Conservation (phyloP, 148 eudicot genomes). For the Nyssa sinensis region DNA sequence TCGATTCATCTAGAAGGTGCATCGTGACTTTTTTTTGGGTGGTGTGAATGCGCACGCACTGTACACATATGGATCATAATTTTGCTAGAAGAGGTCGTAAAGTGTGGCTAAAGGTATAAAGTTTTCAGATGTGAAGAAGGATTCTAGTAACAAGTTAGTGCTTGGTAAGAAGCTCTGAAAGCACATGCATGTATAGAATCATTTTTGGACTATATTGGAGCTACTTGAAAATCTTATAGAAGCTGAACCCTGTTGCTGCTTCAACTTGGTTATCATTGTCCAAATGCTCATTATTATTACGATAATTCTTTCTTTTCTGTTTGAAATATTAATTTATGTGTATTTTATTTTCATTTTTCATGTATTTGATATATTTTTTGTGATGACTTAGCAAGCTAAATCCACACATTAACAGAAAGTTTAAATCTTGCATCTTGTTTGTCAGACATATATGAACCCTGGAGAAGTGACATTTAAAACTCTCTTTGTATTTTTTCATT, state of each 20-base stretch:
- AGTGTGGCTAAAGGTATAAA: background rate
- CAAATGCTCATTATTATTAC: too few species aligned
- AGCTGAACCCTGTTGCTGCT: too few species aligned
- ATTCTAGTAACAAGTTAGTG: background rate
- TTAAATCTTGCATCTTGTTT: background rate
- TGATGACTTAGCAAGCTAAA: too few species aligned
- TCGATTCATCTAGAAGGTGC: too few species aligned
- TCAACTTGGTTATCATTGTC: too few species aligned
- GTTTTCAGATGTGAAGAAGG: background rate
- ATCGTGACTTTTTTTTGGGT: too few species aligned
- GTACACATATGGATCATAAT: background rate
- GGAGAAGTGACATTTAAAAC: background rate
- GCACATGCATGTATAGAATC: background rate
- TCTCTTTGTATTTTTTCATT: background rate
- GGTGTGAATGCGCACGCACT: background rate
- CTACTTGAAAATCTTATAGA: too few species aligned
- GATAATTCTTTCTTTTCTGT: too few species aligned
- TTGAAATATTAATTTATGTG: too few species aligned
- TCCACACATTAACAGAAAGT: too few species aligned
- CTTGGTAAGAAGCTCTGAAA: background rate
- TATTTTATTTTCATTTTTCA: too few species aligned
- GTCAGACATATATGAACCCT: background rate
- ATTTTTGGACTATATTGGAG: background rate
- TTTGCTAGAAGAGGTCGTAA: background rate
- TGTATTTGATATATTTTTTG: too few species aligned